A percentile compares a stretch with the other conserved stretches of the same genome.
These are phyloP conservation scores for Coemansia biformis DNA, from an alignment of 192 early-diverging fungal genomes.

Conservation along the genomic window DNA sequence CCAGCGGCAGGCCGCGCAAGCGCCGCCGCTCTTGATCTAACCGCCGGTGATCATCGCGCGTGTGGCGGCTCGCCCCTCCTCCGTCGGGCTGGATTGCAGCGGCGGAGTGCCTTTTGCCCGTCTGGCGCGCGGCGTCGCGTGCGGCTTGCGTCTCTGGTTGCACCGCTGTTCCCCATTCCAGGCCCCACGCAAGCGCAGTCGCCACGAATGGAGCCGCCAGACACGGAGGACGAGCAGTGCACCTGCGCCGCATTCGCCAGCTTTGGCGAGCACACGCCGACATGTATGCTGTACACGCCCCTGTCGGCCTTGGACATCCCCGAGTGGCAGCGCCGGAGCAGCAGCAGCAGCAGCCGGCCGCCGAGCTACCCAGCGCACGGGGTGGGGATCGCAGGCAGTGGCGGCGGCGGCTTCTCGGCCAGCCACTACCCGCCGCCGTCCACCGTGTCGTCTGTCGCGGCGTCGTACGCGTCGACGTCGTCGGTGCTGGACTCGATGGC, in stretches of 20 bases:
- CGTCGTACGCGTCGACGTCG: slow-evolving; percentile 45
- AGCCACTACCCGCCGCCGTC: slow-evolving; percentile 34
- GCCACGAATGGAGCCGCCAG: slow-evolving; percentile 30
- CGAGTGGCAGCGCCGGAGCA: slow-evolving; percentile 25
- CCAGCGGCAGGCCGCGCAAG: no score
- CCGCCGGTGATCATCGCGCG: neutral
- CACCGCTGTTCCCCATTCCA: neutral
- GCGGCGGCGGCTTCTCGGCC: slow-evolving; percentile 9
- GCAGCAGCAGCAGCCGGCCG: slow-evolving; percentile 20
- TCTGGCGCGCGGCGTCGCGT: no score
- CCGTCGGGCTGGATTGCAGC: no score
- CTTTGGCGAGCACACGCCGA: slow-evolving; percentile 43
- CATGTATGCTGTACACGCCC: slow-evolving; percentile 45
- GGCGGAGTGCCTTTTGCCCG: no score
- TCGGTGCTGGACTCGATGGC: slow-evolving; percentile 48
- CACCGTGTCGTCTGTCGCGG: slow-evolving; percentile 45
- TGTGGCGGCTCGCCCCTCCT: no score
- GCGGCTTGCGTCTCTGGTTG: neutral
- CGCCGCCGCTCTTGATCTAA: neutral
- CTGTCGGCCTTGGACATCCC: slow-evolving; percentile 44
- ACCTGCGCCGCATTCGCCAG: slow-evolving; percentile 39
- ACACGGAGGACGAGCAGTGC: slow-evolving; percentile 39
- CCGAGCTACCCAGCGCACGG: slow-evolving; percentile 38
- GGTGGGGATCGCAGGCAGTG: slow-evolving; percentile 27
- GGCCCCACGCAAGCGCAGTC: no score